Base-by-base conservation (phyloP, 2,329 filamentous ascomycete genomes). In the Phyllosticta citriasiana region DNA sequence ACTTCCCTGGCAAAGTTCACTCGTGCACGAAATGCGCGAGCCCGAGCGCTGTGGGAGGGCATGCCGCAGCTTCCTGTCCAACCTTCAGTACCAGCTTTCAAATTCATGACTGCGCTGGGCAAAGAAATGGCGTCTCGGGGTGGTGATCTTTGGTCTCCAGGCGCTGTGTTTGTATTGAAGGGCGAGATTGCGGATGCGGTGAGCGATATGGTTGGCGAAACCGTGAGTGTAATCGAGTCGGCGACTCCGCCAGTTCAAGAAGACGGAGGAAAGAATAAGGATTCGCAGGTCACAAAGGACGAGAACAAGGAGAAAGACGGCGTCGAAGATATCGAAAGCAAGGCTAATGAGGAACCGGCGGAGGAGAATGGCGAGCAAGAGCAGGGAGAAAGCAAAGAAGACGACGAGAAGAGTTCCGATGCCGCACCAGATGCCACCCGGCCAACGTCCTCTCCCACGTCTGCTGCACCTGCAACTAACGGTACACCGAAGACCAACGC, bases 21-120 rank as follows among this genome's bases (percentile, higher is more conserved):
- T 0, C 71, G 82, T 51, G 72, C 77, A 1, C 80, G 76, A 60
- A 75, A 69, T 27, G 80, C 89, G 0, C 79, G 81, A 2, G 85
- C 87, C 6, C 80, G 85, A 57, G 80, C 83, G 0, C 77, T 97
- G 0, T 97, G 92, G 92, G 91, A 95, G 70, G 89, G 89, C 0
- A 78, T 83, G 47, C 88, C 89, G 0, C 79, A 84, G 26, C 72
- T 96, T 52, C 93, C 93, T 0, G 80, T 85, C 5, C 89, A 94
- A 68, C 91, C 91, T 0, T 93, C 90, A 0, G 86, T 89, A 0
- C 80, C 81, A 22, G 78, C 85, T 0, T 96, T 96, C 69, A 83
- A 81, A 63, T 86, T 95, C 60, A 69, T 97, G 56, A 83, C 84
- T 25, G 79, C 79, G 53, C 70, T 96, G 27, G 82, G 84, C 4